A percentile compares a stretch with the other conserved stretches of the same genome.
phyloP scores from a whole-genome alignment of 2,329 filamentous ascomycete species.

The Sordariomycetes sp. region DNA sequence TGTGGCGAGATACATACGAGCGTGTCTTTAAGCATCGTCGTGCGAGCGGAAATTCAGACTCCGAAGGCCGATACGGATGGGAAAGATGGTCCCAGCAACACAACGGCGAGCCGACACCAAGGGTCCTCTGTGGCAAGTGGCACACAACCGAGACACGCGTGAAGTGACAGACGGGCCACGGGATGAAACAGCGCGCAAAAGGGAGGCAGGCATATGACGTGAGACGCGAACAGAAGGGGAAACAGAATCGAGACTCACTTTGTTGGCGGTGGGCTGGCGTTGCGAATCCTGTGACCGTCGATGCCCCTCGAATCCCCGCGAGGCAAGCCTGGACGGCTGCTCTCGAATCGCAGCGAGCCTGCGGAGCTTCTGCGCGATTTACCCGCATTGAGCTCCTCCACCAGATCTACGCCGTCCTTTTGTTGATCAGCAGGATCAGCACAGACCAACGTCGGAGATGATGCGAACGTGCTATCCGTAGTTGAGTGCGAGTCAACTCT shows the following conservation, averaged over 20 bases:
- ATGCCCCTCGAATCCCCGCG: not conserved
- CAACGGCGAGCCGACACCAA: not conserved
- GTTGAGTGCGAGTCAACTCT: not conserved
- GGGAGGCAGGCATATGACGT: not conserved
- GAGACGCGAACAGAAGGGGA: not conserved
- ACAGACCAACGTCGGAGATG: not conserved
- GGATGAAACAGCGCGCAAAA: not conserved
- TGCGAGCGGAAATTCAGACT: not conserved
- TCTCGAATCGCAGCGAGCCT: slow-evolving; percentile 3
- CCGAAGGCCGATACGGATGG: not conserved
- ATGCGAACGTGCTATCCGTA: not conserved
- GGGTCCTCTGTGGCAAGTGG: not conserved
- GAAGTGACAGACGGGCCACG: not conserved
- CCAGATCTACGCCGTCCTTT: not conserved
- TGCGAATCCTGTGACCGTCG: slow-evolving; percentile 2
- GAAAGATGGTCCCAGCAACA: not conserved
- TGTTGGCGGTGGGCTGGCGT: slow-evolving; percentile 1
- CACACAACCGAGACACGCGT: not conserved
- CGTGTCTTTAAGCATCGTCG: not conserved
- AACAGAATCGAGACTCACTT: slow-evolving; percentile 1
- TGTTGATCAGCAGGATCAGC: not conserved
- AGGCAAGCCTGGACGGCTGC: not conserved
- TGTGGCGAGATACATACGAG: not conserved
- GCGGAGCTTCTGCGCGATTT: slow-evolving; percentile 1
- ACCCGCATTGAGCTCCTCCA: not conserved